Evolutionary conservation across 1,284 basidiomycete species (phyloP).

Genomic region (Apiotrichum brassicae): DNA sequence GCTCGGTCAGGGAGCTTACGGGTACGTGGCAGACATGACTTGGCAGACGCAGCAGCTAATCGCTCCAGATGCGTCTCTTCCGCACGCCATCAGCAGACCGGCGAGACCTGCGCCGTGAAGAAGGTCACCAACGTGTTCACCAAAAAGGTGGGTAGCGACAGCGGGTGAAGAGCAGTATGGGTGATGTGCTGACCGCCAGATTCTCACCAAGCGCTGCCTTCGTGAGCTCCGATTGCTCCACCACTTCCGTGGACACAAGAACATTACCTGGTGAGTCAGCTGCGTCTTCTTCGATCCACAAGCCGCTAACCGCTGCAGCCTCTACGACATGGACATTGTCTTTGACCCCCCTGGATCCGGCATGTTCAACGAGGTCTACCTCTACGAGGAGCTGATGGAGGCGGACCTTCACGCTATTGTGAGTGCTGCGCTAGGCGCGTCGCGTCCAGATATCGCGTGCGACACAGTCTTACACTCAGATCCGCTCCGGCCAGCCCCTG

Average conservation of each 20-base stretch:
- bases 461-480: slow-evolving; percentile 60
- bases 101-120: slow-evolving; percentile 70
- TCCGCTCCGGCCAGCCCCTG: slow-evolving; percentile 93
- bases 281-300: not conserved
- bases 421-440: slow-evolving; percentile 28
- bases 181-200: slow-evolving; percentile 51
- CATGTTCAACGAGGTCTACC: slow-evolving; percentile 91
- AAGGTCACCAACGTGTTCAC: slow-evolving; percentile 93
- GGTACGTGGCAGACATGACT: no score
- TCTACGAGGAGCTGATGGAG: slow-evolving; percentile 98
- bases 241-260: slow-evolving; percentile 96
- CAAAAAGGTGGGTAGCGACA: slow-evolving; percentile 56
- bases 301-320: slow-evolving; percentile 42
- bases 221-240: slow-evolving; percentile 89
- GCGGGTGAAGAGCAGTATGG: no score
- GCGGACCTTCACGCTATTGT: slow-evolving; percentile 98
- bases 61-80: slow-evolving; percentile 64
- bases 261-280: slow-evolving; percentile 61
- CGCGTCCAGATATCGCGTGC: no score
- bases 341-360: slow-evolving; percentile 68
- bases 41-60: not conserved
- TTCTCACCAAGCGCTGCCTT: slow-evolving; percentile 88
- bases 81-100: slow-evolving; percentile 72
- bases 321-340: slow-evolving; percentile 96
- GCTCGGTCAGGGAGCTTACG: slow-evolving; percentile 89